Conservation (phyloP, 192 early-diverging fungal species). For the Linnemannia exigua region DNA sequence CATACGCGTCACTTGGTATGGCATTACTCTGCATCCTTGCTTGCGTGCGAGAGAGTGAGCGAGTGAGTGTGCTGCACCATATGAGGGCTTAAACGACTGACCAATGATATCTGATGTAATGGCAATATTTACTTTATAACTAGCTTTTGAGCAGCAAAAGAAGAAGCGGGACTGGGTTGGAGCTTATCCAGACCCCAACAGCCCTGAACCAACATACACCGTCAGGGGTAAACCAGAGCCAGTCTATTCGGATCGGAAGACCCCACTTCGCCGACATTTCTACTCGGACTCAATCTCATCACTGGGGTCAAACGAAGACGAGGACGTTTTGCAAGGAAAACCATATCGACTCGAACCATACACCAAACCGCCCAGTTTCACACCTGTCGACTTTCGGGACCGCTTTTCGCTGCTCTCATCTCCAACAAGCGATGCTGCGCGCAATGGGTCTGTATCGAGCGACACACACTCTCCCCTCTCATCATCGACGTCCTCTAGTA, state of each 20-base stretch:
- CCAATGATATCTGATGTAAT: not conserved
- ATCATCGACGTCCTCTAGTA: not conserved
- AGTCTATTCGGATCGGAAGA: slow-evolving; percentile 15
- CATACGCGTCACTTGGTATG: slow-evolving; percentile 15
- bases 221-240: slow-evolving; percentile 12
- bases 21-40: not conserved
- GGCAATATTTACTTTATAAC: not conserved
- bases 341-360: slow-evolving; percentile 51
- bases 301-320: not conserved
- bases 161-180: slow-evolving; percentile 39
- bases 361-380: slow-evolving; percentile 30
- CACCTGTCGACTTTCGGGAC: slow-evolving; percentile 25
- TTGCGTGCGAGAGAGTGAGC: no score
- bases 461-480: not conserved
- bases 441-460: not conserved
- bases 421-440: not conserved
- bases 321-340: not conserved
- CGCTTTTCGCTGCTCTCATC: not conserved
- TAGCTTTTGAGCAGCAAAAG: slow-evolving; percentile 18
- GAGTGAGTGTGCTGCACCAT: no score
- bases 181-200: slow-evolving; percentile 25
- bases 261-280: no score
- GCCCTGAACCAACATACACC: slow-evolving; percentile 2
- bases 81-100: not conserved
- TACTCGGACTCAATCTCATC: not conserved